Evolutionary conservation across 2,329 filamentous ascomycete species (phyloP), one percentile per base, ranked within the genome.

Genomic region (Clonostachys solani): DNA sequence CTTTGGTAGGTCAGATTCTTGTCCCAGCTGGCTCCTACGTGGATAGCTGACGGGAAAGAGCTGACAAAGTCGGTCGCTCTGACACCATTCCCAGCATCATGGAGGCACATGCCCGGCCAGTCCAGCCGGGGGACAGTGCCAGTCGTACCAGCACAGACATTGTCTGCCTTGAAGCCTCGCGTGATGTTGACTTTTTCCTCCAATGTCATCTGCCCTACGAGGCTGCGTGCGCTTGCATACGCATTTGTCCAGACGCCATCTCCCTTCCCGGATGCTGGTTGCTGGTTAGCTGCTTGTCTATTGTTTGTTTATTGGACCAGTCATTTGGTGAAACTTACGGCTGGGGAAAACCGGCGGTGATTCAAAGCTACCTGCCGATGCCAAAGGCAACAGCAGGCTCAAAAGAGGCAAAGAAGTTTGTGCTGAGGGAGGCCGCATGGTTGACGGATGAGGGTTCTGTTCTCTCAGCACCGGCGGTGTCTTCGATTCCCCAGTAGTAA

Each of bases 151-250:
- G 71, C 68, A 47, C 74, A 77, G n/a, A 64, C 60, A 49, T 73
- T 76, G 71, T 68, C 66, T 4, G 63, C 81, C 54, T 78, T 74
- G 42, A 83, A 77, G 38, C 72, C 72, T n/a, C 67, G 61, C 2
- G 73, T 76, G 6, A 75, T 60, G 49, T 77, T 75, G 34, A 66
- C 80, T 58, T 83, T 86, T 57, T 87, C 84, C 12, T 83, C 82
- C 2, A 87, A 61, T 0, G 83, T 87, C 77, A 87, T 79, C 45
- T 78, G 74, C 29, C 66, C 65, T 10, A 86, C 83, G 3, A 87
- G 63, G 2, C 65, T 59, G 34, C 73, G 68, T 2, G 84, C 83
- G 51, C 76, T 80, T 40, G 64, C 63, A 56, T 85, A 86, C 40
- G 83, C 81, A 23, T 69, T 66, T 8, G 69, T 67, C 84, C 84